Conservation (phyloP, 495 filamentous ascomycete genomes). For the Thermochaetoides thermophila region DNA sequence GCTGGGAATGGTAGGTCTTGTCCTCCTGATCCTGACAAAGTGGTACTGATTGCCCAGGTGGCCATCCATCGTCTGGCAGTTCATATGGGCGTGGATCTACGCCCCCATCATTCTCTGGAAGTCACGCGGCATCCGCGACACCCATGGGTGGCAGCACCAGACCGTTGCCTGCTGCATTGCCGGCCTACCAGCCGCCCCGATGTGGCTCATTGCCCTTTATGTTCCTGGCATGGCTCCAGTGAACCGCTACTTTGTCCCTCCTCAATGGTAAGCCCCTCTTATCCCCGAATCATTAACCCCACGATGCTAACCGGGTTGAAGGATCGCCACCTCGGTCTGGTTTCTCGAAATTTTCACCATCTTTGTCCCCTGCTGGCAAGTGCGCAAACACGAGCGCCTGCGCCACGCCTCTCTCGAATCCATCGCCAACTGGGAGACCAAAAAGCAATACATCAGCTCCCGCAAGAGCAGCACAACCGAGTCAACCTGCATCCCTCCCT, state of each 20-base stretch:
- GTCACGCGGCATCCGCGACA: slow-evolving; percentile 40
- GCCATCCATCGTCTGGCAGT: slow-evolving; percentile 48
- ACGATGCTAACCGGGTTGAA: slow-evolving; percentile 1
- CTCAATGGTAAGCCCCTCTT: slow-evolving; percentile 33
- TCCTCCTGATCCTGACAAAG: background rate
- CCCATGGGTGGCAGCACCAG: slow-evolving; percentile 53
- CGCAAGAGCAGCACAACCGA: slow-evolving; percentile 3
- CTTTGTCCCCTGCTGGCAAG: slow-evolving; percentile 28
- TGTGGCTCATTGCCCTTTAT: slow-evolving; percentile 51
- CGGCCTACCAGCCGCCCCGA: slow-evolving; percentile 46
- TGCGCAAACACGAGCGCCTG: slow-evolving; percentile 13
- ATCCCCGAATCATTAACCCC: background rate
- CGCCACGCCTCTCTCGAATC: slow-evolving; percentile 16
- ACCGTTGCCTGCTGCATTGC: slow-evolving; percentile 45
- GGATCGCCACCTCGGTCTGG: slow-evolving; percentile 21
- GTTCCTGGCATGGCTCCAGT: slow-evolving; percentile 39
- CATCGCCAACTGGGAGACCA: slow-evolving; percentile 19
- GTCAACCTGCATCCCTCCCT: slow-evolving; percentile 3
- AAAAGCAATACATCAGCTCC: slow-evolving; percentile 14
- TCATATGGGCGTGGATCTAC: slow-evolving; percentile 46
- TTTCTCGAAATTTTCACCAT: slow-evolving; percentile 38
- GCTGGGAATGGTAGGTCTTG: slow-evolving; percentile 45
- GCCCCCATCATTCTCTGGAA: slow-evolving; percentile 29
- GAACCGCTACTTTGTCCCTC: slow-evolving; percentile 35
- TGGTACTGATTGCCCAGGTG: slow-evolving; percentile 28